Conservation (phyloP, 176 grass and related monocot genomes). For the Typha latifolia region DNA sequence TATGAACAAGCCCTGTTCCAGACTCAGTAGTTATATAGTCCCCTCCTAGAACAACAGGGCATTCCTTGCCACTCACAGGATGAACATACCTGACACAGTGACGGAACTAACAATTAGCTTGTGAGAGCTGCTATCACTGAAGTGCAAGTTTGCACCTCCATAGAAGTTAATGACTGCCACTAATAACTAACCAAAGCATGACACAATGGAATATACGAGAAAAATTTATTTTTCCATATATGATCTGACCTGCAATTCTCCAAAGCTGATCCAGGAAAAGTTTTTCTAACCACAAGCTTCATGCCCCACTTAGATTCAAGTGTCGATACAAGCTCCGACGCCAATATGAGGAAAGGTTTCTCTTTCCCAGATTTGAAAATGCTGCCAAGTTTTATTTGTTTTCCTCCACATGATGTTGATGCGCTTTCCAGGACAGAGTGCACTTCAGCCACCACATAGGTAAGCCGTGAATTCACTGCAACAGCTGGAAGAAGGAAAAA, state of each 20-base stretch:
- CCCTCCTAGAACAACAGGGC: constrained; percentile 78
- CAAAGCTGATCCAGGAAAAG: constrained; percentile 77
- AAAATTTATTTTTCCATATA: background rate
- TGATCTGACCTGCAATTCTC: constrained; percentile 61
- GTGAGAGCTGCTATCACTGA: too few species aligned
- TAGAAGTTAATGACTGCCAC: too few species aligned
- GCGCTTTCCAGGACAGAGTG: constrained; percentile 32
- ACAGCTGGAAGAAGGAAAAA: constrained; percentile 61
- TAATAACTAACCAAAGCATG: too few species aligned
- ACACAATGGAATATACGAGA: background rate
- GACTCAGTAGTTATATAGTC: constrained; percentile 98
- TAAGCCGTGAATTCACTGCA: constrained; percentile 77
- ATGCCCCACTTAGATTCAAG: constrained; percentile 88
- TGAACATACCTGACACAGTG: constrained; percentile 55
- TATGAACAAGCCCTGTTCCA: constrained; percentile 97
- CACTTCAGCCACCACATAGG: constrained; percentile 65
- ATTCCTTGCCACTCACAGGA: constrained; percentile 78
- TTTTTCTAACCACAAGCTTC: constrained; percentile 54
- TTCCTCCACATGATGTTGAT: constrained; percentile 25
- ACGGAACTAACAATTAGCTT: too few species aligned
- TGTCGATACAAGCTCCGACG: constrained; percentile 64
- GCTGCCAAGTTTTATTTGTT: constrained; percentile 54
- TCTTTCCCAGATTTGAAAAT: constrained; percentile 42
- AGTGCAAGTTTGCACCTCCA: too few species aligned
- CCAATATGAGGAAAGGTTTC: constrained; percentile 62